Conservation (phyloP, 2,329 filamentous ascomycete genomes). For the Zalaria sp. region DNA sequence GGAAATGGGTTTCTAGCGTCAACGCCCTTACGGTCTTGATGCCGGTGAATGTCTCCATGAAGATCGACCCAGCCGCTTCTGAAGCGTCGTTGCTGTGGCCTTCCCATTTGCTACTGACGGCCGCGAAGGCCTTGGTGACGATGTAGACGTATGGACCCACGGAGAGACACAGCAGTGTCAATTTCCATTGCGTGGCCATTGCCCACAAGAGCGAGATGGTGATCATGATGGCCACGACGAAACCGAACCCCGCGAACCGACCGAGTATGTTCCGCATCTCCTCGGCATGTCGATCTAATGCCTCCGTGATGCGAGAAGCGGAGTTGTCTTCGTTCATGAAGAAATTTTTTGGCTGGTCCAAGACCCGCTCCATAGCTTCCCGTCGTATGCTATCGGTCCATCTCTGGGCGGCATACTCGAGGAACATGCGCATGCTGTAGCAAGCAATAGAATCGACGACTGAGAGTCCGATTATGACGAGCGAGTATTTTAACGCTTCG, state of each 20-base stretch:
- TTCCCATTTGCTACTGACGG: slow-evolving; percentile 60
- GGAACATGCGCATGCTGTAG: slow-evolving; percentile 53
- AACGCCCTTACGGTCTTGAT: slow-evolving; percentile 66
- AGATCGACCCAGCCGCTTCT: slow-evolving; percentile 44
- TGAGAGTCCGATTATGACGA: slow-evolving; percentile 55
- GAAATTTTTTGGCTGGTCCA: slow-evolving; percentile 66
- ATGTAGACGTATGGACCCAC: slow-evolving; percentile 53
- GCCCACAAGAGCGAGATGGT: slow-evolving; percentile 61
- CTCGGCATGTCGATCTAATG: slow-evolving; percentile 68
- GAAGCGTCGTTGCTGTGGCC: slow-evolving; percentile 48
- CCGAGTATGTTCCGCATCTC: slow-evolving; percentile 76
- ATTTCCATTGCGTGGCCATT: slow-evolving; percentile 58
- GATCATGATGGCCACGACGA: slow-evolving; percentile 55
- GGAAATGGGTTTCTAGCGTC: slow-evolving; percentile 60
- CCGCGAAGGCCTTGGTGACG: slow-evolving; percentile 51
- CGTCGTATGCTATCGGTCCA: slow-evolving; percentile 65
- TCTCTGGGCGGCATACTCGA: slow-evolving; percentile 56
- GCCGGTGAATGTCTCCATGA: slow-evolving; percentile 64
- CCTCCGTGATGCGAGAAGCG: slow-evolving; percentile 49
- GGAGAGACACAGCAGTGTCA: slow-evolving; percentile 63
- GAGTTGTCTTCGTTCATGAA: slow-evolving; percentile 58
- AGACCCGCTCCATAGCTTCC: slow-evolving; percentile 52
- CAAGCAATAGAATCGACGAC: slow-evolving; percentile 49
- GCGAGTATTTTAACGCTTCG: slow-evolving; percentile 50
- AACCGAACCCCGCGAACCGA: slow-evolving; percentile 56